phyloP scores from a whole-genome alignment of 2,329 filamentous ascomycete species.

The Simplicillium aogashimaense region DNA sequence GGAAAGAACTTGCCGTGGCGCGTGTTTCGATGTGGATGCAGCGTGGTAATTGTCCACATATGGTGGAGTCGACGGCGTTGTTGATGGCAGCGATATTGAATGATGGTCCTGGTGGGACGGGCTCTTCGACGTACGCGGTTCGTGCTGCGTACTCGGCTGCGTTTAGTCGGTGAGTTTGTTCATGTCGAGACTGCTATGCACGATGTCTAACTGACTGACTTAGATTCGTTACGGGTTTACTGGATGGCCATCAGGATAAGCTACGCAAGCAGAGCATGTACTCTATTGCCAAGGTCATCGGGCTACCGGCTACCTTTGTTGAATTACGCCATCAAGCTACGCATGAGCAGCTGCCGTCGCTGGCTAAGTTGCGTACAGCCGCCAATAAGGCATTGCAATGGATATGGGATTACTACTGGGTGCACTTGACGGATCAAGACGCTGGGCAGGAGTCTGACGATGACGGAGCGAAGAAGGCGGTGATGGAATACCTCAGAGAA shows the following conservation, averaged over 20 bases:
- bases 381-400: conserved; percentile 63
- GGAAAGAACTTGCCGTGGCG: conserved; percentile 34
- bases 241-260: conserved; percentile 63
- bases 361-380: conserved; percentile 62
- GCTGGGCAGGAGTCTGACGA: neutral
- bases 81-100: conserved; percentile 59
- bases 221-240: conserved; percentile 71
- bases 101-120: conserved; percentile 35
- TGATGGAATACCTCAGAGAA: conserved; percentile 28
- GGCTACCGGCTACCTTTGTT: conserved; percentile 69
- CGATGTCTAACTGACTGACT: conserved; percentile 3
- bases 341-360: conserved; percentile 74
- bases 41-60: conserved; percentile 64
- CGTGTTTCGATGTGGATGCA: conserved; percentile 60
- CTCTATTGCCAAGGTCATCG: conserved; percentile 56
- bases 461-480: conserved; percentile 21
- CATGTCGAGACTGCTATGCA: conserved; percentile 3
- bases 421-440: conserved; percentile 26
- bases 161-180: conserved; percentile 54
- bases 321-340: conserved; percentile 85
- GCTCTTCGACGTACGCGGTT: conserved; percentile 48
- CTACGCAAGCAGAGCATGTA: conserved; percentile 64
- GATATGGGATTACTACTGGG: conserved; percentile 90
- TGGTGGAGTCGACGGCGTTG: conserved; percentile 70
- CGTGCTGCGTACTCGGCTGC: conserved; percentile 64